Base-by-base conservation (phyloP, 805 yeast species). In the Candida morakotiae region DNA sequence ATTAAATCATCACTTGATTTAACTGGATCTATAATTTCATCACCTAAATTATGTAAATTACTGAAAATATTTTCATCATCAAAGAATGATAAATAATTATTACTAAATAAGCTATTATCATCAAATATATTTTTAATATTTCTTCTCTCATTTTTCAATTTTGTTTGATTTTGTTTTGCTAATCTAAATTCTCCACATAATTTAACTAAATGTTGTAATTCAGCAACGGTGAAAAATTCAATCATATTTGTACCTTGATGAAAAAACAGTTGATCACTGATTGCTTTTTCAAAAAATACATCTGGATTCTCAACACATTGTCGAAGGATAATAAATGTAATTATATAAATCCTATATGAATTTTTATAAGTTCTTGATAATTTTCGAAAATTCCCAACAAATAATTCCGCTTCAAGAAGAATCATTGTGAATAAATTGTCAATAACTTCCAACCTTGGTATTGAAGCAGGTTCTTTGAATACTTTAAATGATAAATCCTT, bases 241-340 rank as follows among this genome's bases (percentile, higher is more conserved):
- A 67, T 43, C 57, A 66, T 50, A 40, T 64, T 67, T 15, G 69
- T 57, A 3, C 70, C 69, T 19, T 58, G 56, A 36, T 63, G 66
- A 35, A 51, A 51, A 28, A 57, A 58, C 27, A 50, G 41, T 7
- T 45, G 40, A n/a, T 60, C 59, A 25, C 45, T 46, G 19, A 56
- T 23, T 7, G 58, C 48, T n/a, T 55, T 51, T 20, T 57, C 60
- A 39, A 67, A 64, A 34, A 66, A 55, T 8, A 50, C 52, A 35
- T 58, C 62, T 0, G 71, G 63, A 38, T 66, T 60, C 19, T 60
- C 64, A 64, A 61, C 60, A 44, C 71, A 63, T 41, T 67, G 72
- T 35, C 56, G 56, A 32, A 67, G 49, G 7, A 64, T 65, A 43
- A 64, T 63, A 43, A 57, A 62, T 7, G 69, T 56, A 57, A 67